These are phyloP conservation scores for Solanum hybrid DNA, from an alignment of 305 asterid species.

Conservation along the genomic window DNA sequence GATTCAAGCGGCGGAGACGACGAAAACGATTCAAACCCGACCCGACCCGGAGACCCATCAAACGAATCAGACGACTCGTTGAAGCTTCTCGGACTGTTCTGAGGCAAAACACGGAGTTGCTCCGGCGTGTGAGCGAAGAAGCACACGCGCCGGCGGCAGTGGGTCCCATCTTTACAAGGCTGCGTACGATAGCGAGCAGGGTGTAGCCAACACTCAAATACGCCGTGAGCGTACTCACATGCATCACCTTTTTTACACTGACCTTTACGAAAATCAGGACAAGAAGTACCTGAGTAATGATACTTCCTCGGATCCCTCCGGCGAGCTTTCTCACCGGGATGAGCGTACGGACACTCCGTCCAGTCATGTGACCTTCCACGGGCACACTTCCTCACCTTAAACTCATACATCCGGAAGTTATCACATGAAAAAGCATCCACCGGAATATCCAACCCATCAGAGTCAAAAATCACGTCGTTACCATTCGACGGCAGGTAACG, in stretches of 20 bases:
- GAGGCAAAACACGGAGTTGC: conserved; percentile 59
- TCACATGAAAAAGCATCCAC: conserved; percentile 82
- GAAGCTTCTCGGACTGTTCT: conserved; percentile 15
- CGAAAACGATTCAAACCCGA: conserved; percentile 24
- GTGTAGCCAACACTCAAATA: conserved; percentile 95
- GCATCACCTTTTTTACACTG: conserved; percentile 59
- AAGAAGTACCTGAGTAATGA: conserved; percentile 64
- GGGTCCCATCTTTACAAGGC: conserved; percentile 89
- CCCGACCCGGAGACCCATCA: conserved; percentile 24
- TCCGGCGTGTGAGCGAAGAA: conserved; percentile 88
- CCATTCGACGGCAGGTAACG: conserved; percentile 65
- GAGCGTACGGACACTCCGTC: conserved; percentile 89
- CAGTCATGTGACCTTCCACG: conserved; percentile 88
- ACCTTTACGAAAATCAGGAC: conserved; percentile 75
- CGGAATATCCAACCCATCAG: conserved; percentile 49
- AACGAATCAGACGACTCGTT: neutral
- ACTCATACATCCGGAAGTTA: conserved; percentile 79
- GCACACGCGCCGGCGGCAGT: conserved; percentile 77
- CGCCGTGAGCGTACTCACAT: conserved; percentile 94
- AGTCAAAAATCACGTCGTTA: conserved; percentile 19
- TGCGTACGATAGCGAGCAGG: conserved; percentile 89
- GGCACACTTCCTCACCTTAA: conserved; percentile 68
- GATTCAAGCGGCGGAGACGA: conserved; percentile 39
- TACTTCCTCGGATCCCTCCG: conserved; percentile 68
- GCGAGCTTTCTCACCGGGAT: conserved; percentile 92